Evolutionary conservation across 2,329 filamentous ascomycete species (phyloP).

Genomic region (Colletotrichum chlorophyti): DNA sequence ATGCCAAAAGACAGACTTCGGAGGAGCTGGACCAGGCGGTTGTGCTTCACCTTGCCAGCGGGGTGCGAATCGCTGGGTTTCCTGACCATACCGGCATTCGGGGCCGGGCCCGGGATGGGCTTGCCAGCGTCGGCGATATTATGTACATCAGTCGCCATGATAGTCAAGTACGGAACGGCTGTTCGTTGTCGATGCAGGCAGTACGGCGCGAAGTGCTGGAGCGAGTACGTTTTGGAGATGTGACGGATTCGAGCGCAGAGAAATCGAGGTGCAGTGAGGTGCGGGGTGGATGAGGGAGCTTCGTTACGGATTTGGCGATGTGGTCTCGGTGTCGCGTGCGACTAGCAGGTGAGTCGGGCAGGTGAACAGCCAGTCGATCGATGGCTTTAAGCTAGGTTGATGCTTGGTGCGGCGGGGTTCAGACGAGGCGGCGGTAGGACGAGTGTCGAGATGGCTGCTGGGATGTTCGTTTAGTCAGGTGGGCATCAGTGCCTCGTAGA

Average conservation of each 20-base stretch:
- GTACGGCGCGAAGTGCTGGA: neutral
- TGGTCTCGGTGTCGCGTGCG: constrained; percentile 20
- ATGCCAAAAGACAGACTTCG: constrained; percentile 57
- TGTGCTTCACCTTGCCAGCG: constrained; percentile 61
- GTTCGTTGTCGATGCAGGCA: neutral
- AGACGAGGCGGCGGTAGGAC: neutral
- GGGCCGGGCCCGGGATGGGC: constrained; percentile 30
- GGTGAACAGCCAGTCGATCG: constrained; percentile 4
- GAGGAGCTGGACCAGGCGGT: constrained; percentile 54
- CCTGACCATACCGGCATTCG: constrained; percentile 18
- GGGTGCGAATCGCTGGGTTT: constrained; percentile 48
- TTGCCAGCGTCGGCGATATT: constrained; percentile 32
- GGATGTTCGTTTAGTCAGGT: neutral
- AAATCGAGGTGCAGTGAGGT: neutral
- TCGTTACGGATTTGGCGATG: neutral
- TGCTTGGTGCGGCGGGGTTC: constrained; percentile 21
- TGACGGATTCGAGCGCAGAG: neutral
- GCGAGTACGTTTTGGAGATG: neutral
- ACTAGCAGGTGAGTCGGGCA: constrained; percentile 22
- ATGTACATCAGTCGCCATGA: constrained; percentile 45
- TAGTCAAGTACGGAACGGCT: constrained; percentile 21
- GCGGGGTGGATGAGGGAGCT: neutral
- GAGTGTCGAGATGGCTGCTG: neutral
- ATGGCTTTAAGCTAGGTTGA: constrained; percentile 20
- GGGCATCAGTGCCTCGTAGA: neutral